Percentiles rank a stretch among this genome's conserved stretches.
These are phyloP conservation scores for Cymbopogon citratus DNA, from an alignment of 176 grass and related monocot species.

Conservation along the genomic window DNA sequence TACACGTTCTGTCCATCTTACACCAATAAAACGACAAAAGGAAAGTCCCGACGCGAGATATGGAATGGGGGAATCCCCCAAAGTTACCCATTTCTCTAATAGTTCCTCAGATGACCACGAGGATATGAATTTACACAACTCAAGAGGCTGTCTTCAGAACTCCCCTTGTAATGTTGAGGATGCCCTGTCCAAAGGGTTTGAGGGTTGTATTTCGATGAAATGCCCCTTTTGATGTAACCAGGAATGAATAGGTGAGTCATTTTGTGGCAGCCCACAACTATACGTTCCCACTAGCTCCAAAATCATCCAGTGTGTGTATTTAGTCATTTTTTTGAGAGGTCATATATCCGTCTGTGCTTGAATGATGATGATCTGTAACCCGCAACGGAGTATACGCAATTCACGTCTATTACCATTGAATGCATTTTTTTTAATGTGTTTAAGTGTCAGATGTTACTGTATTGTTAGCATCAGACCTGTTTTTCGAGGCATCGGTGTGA, in stretches of 20 bases:
- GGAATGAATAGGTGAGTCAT: slow-evolving; percentile 16
- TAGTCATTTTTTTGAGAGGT: slow-evolving; percentile 26
- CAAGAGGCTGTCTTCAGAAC: slow-evolving; percentile 58
- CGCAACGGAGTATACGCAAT: background rate
- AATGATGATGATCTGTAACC: slow-evolving; percentile 4
- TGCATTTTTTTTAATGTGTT: background rate
- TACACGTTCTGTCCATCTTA: slow-evolving; percentile 32
- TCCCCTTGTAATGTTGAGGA: slow-evolving; percentile 58
- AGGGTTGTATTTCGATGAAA: slow-evolving; percentile 65
- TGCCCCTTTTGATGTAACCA: slow-evolving; percentile 48
- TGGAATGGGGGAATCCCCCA: slow-evolving; percentile 33
- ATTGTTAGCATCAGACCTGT: background rate
- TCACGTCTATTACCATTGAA: background rate
- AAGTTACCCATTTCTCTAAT: slow-evolving; percentile 28
- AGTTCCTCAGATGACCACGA: slow-evolving; percentile 34
- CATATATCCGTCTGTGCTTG: background rate
- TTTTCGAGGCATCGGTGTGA: background rate
- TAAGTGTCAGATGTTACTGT: background rate
- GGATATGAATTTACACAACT: slow-evolving; percentile 41
- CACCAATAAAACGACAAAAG: slow-evolving; percentile 59
- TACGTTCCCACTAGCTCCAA: background rate
- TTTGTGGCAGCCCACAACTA: slow-evolving; percentile 14
- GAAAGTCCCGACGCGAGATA: slow-evolving; percentile 7
- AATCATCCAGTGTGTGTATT: slow-evolving; percentile 32
- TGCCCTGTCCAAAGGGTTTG: slow-evolving; percentile 67